A percentile compares a stretch with the other conserved stretches of the same genome.
Conservation (phyloP, 2,329 filamentous ascomycete genomes). For the Monilinia aucupariae region DNA sequence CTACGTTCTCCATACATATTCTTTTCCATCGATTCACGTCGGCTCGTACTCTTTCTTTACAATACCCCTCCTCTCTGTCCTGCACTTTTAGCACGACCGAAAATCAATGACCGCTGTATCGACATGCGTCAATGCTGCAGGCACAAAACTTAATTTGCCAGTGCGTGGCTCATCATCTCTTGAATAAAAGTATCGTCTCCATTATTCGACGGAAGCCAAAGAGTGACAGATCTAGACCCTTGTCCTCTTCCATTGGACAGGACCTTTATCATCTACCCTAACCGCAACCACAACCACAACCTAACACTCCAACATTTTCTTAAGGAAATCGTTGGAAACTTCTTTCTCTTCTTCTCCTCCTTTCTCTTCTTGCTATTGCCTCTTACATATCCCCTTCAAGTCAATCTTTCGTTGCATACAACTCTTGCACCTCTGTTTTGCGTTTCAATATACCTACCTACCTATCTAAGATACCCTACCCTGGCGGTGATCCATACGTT, state of each 20-base stretch:
- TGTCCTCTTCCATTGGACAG: conserved; percentile 10
- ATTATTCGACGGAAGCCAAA: conserved; percentile 23
- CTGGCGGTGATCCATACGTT: conserved; percentile 30
- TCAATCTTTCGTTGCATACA: conserved; percentile 13
- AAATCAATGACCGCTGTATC: conserved; percentile 12
- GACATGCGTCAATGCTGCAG: conserved; percentile 21
- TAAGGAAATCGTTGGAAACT: conserved; percentile 7
- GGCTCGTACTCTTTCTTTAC: neutral
- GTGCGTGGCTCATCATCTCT: conserved; percentile 21
- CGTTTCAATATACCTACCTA: neutral
- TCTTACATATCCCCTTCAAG: neutral
- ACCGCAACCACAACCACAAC: conserved; percentile 8
- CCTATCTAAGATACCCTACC: conserved; percentile 21
- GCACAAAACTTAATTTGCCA: conserved; percentile 20
- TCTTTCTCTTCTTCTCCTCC: conserved; percentile 19
- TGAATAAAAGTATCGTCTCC: conserved; percentile 26
- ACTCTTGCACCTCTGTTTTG: conserved; percentile 17
- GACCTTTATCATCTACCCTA: conserved; percentile 15
- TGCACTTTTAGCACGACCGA: conserved; percentile 17
- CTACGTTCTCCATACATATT: conserved; percentile 7
- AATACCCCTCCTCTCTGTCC: neutral
- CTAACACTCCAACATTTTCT: conserved; percentile 7
- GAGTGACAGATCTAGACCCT: conserved; percentile 23
- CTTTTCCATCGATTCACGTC: neutral
- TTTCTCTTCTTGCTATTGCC: conserved; percentile 20